Evolutionary conservation across 148 eudicot genomes (phyloP).

Genomic region (Polygonum aviculare): DNA sequence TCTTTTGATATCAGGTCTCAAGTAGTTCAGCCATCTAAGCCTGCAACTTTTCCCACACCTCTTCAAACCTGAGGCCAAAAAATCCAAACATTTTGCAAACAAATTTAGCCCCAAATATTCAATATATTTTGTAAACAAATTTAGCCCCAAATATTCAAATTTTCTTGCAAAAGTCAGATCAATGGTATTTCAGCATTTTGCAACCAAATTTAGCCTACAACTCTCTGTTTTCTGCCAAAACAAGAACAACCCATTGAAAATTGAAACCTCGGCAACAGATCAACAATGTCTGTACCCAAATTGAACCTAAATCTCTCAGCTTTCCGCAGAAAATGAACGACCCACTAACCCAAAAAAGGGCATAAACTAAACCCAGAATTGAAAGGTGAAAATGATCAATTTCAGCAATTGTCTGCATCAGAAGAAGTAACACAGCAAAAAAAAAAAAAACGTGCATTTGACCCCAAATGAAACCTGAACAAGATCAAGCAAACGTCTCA

Average conservation of each 20-base stretch:
- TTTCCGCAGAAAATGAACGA: neutral
- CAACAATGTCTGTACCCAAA: neutral
- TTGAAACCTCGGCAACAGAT: neutral
- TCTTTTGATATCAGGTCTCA: constrained; percentile 90
- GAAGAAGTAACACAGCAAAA: no score
- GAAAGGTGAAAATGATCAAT: no score
- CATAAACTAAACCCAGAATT: no score
- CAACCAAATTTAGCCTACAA: neutral
- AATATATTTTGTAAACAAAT: neutral
- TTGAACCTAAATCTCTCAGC: neutral
- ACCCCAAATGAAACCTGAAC: no score
- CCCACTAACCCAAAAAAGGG: no score
- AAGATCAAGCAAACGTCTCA: neutral
- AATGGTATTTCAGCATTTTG: neutral
- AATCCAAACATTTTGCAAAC: constrained; percentile 3
- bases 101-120: constrained; percentile 5
- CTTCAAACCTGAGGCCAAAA: constrained; percentile 50
- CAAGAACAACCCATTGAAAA: neutral
- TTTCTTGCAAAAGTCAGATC: neutral
- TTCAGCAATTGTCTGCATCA: no score
- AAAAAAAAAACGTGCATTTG: no score
- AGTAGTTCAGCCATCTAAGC: constrained; percentile 85
- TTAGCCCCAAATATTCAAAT: neutral
- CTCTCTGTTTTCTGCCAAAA: neutral
- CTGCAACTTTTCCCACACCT: constrained; percentile 98